Percentiles rank a stretch among this genome's conserved stretches.
Conservation (phyloP, 805 yeast genomes). For the Yamadazyma scolyti region DNA sequence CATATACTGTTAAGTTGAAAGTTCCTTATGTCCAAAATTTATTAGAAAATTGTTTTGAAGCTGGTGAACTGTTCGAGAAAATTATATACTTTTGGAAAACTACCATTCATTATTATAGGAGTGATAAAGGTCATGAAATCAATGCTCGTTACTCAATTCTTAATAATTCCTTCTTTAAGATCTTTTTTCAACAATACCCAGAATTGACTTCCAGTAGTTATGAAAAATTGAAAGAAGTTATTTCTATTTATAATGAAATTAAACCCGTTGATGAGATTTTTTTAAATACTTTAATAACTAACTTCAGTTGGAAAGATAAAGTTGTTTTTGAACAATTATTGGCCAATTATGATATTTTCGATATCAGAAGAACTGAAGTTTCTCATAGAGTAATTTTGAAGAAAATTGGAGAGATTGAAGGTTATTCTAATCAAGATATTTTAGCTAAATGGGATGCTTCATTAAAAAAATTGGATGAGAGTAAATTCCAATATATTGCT, state of each 20-base stretch:
- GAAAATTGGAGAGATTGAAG: conserved; percentile 63
- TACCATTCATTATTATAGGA: conserved; percentile 50
- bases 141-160: conserved; percentile 68
- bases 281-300: conserved; percentile 69
- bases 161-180: conserved; percentile 63
- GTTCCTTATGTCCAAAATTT: conserved; percentile 69
- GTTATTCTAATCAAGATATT: conserved; percentile 48
- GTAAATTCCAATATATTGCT: conserved; percentile 61
- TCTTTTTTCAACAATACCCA: conserved; percentile 61
- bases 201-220: conserved; percentile 53
- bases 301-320: conserved; percentile 64
- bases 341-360: conserved; percentile 54
- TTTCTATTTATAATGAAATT: conserved; percentile 51
- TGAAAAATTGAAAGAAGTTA: conserved; percentile 51
- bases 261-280: conserved; percentile 75
- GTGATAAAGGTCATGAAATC: conserved; percentile 31
- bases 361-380: conserved; percentile 60
- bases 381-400: conserved; percentile 71
- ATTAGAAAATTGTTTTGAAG: conserved; percentile 55
- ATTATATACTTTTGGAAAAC: conserved; percentile 61
- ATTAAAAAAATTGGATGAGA: conserved; percentile 44
- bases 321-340: conserved; percentile 62
- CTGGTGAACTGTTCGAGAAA: conserved; percentile 53
- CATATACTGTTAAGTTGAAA: conserved; percentile 67
- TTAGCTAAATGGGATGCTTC: conserved; percentile 53